These are phyloP conservation scores for Botrytis cinerea DNA, from an alignment of 2,329 filamentous ascomycete genomes.

Conservation along the genomic window DNA sequence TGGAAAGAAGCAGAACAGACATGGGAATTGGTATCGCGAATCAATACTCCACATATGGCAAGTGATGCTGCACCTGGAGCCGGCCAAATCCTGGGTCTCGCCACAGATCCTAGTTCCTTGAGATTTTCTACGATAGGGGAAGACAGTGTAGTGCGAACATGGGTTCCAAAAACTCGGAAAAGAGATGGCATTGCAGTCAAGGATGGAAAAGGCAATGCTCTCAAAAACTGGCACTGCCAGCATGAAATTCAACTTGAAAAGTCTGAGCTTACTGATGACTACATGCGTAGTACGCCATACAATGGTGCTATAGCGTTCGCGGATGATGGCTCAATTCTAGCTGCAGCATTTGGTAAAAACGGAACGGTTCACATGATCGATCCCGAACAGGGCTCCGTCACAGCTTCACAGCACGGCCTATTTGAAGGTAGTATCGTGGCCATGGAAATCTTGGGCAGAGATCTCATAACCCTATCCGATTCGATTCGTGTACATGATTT, in stretches of 20 bases:
- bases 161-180: conserved; percentile 72
- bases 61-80: conserved; percentile 51
- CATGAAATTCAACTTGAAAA: conserved; percentile 54
- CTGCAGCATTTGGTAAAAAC: conserved; percentile 61
- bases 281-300: conserved; percentile 7
- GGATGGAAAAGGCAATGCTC: conserved; percentile 56
- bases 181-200: conserved; percentile 67
- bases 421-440: conserved; percentile 65
- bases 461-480: conserved; percentile 73
- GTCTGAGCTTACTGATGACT: conserved; percentile 41
- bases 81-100: conserved; percentile 69
- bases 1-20: conserved; percentile 56
- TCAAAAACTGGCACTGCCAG: conserved; percentile 75
- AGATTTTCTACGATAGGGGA: conserved; percentile 85
- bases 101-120: conserved; percentile 65
- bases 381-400: conserved; percentile 65
- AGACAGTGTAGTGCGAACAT: conserved; percentile 76
- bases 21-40: conserved; percentile 78
- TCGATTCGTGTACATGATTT: conserved; percentile 80
- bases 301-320: conserved; percentile 75
- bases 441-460: conserved; percentile 71
- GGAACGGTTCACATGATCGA: conserved; percentile 77
- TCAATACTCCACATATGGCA: conserved; percentile 78
- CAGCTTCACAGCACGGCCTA: conserved; percentile 66
- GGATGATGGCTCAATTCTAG: conserved; percentile 81